Percentiles rank a stretch among this genome's conserved stretches.
phyloP scores from a whole-genome alignment of 2,329 filamentous ascomycete genomes.

The Capronia epimyces region DNA sequence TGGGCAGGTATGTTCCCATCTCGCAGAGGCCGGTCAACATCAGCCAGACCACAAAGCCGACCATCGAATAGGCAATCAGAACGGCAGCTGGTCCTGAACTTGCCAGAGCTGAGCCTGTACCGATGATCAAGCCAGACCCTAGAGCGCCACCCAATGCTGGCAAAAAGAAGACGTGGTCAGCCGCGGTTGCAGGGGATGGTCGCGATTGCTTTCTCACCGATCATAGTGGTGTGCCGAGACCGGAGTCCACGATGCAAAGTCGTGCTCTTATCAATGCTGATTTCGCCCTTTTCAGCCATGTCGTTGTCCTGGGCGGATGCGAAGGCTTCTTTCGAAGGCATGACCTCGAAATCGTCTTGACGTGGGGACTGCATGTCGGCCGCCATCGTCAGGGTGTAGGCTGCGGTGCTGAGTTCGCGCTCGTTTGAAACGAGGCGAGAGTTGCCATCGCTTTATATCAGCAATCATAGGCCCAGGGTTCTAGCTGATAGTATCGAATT shows the following conservation, averaged over 20 bases:
- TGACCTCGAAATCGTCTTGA: neutral
- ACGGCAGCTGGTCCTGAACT: slow-evolving; percentile 57
- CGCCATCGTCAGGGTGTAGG: neutral
- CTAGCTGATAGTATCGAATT: neutral
- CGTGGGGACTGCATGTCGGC: neutral
- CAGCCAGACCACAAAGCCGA: slow-evolving; percentile 38
- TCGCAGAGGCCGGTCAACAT: slow-evolving; percentile 48
- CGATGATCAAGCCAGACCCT: slow-evolving; percentile 67
- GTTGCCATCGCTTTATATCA: neutral
- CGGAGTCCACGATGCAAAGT: neutral
- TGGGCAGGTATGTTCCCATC: slow-evolving; percentile 53
- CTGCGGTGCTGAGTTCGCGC: neutral
- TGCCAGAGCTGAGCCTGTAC: slow-evolving; percentile 65
- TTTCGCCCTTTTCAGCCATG: neutral
- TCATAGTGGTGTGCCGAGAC: neutral
- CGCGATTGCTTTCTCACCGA: neutral
- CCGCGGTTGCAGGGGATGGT: neutral
- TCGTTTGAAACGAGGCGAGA: neutral
- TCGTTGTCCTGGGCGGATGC: neutral
- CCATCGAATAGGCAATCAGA: slow-evolving; percentile 33
- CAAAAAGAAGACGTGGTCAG: neutral
- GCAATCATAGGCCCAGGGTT: neutral
- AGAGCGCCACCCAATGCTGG: slow-evolving; percentile 1
- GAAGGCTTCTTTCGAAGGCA: neutral
- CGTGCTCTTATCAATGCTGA: neutral